phyloP scores from a whole-genome alignment of 352 stramenopile species.

The Phytophthora fragariaefolia region DNA sequence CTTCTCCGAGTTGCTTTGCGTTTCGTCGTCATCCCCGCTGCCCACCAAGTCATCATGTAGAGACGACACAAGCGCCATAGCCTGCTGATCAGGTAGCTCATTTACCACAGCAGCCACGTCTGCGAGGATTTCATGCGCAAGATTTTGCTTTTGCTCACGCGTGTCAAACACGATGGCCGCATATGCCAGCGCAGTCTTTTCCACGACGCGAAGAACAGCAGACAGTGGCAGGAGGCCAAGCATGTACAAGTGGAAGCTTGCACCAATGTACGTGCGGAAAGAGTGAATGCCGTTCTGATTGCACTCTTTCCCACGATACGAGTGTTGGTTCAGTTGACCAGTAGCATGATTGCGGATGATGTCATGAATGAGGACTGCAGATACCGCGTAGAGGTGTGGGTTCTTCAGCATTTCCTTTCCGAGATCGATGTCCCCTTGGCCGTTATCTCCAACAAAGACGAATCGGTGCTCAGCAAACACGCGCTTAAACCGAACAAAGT shows the following conservation, averaged over 20 bases:
- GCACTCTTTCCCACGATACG: slow-evolving; percentile 74
- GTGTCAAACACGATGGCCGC: slow-evolving; percentile 74
- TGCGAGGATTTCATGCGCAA: slow-evolving; percentile 64
- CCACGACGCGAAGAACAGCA: slow-evolving; percentile 66
- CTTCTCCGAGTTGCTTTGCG: slow-evolving; percentile 6
- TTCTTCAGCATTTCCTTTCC: slow-evolving; percentile 71
- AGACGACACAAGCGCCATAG: slow-evolving; percentile 52
- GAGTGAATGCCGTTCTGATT: slow-evolving; percentile 67
- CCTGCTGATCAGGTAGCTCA: slow-evolving; percentile 59
- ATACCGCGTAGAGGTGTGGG: slow-evolving; percentile 59
- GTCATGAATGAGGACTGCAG: slow-evolving; percentile 80
- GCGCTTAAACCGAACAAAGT: slow-evolving; percentile 77
- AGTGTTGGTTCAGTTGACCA: slow-evolving; percentile 33
- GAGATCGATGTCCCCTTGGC: slow-evolving; percentile 82
- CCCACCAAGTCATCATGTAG: slow-evolving; percentile 60
- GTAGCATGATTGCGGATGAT: slow-evolving; percentile 75
- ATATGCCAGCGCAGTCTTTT: slow-evolving; percentile 65
- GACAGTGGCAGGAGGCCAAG: slow-evolving; percentile 55
- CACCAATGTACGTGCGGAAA: slow-evolving; percentile 85
- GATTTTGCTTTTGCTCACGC: slow-evolving; percentile 51
- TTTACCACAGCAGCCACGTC: slow-evolving; percentile 67
- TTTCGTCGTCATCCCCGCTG: slow-evolving; percentile 30
- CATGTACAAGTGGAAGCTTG: slow-evolving; percentile 61
- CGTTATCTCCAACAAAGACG: slow-evolving; percentile 85
- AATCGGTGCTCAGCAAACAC: slow-evolving; percentile 80